phyloP scores from a whole-genome alignment of 2,329 filamentous ascomycete genomes.

The Myriosclerotinia scirpicola region DNA sequence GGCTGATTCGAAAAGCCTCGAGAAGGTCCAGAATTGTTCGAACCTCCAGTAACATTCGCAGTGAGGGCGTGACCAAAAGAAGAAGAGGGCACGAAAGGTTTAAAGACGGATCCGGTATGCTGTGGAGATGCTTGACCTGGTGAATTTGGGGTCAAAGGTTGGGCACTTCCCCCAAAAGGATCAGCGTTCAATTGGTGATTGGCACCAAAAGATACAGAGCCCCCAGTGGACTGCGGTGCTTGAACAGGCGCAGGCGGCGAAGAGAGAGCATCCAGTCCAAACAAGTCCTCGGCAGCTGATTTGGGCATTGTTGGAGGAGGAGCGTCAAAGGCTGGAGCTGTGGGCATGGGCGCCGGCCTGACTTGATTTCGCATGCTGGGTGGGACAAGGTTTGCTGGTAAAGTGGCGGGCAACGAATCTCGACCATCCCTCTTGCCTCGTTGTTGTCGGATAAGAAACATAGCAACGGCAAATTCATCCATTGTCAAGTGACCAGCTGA shows the following conservation, averaged over 20 bases:
- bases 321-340: conserved; percentile 46
- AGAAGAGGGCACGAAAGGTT: conserved; percentile 89
- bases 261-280: conserved; percentile 80
- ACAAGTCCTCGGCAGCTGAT: conserved; percentile 89
- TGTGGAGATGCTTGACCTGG: conserved; percentile 34
- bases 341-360: conserved; percentile 48
- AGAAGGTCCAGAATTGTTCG: conserved; percentile 43
- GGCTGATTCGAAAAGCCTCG: conserved; percentile 46
- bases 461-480: conserved; percentile 95
- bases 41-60: conserved; percentile 68
- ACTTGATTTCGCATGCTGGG: conserved; percentile 74
- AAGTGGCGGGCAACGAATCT: conserved; percentile 65
- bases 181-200: conserved; percentile 43
- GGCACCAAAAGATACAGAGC: conserved; percentile 59
- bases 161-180: conserved; percentile 45
- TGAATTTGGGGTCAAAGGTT: conserved; percentile 36
- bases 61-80: conserved; percentile 85
- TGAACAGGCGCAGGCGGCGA: conserved; percentile 50
- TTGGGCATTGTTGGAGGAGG: conserved; percentile 55
- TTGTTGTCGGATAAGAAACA: conserved; percentile 94
- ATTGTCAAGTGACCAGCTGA: conserved; percentile 80
- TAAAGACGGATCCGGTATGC: conserved; percentile 56
- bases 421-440: conserved; percentile 65
- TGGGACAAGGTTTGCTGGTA: conserved; percentile 80
- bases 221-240: conserved; percentile 70